Evolutionary conservation across 805 yeast species (phyloP).

Genomic region (Hemisphaericaspora nanyangensis): DNA sequence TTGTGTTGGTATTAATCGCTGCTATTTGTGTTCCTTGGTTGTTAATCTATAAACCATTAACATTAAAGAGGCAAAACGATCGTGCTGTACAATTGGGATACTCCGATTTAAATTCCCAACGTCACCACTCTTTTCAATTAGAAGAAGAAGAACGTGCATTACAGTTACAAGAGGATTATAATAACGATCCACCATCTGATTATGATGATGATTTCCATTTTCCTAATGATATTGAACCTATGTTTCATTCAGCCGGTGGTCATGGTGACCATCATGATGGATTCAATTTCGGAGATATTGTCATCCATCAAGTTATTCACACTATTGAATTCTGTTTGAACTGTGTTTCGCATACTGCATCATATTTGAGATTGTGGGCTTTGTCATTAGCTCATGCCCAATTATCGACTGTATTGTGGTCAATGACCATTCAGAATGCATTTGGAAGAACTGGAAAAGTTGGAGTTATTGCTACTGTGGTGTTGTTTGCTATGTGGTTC

Average conservation of each 20-base stretch:
- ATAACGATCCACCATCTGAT: conserved; percentile 14
- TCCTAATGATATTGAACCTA: conserved; percentile 37
- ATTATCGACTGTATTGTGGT: conserved; percentile 68
- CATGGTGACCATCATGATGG: conserved; percentile 45
- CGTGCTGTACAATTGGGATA: conserved; percentile 34
- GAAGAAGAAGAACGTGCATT: conserved; percentile 41
- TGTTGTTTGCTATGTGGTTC: conserved; percentile 74
- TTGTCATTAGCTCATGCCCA: conserved; percentile 79
- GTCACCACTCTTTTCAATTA: conserved; percentile 38
- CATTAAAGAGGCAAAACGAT: conserved; percentile 34
- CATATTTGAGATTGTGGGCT: conserved; percentile 76
- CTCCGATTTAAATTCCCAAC: conserved; percentile 35
- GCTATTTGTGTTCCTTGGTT: conserved; percentile 74
- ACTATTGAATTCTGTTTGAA: conserved; percentile 78
- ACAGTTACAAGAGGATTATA: conserved; percentile 13
- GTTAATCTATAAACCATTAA: conserved; percentile 60
- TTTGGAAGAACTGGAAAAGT: conserved; percentile 51
- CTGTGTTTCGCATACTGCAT: conserved; percentile 78
- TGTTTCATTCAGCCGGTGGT: conserved; percentile 23
- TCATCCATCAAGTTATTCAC: conserved; percentile 77
- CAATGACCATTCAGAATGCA: conserved; percentile 66
- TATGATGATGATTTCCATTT: conserved; percentile 23
- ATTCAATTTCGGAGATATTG: conserved; percentile 57
- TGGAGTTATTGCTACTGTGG: conserved; percentile 56
- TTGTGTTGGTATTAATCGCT: conserved; percentile 54